Evolutionary conservation across 1,139 yeast species (phyloP).

Genomic region (Debaryomyces udenii): DNA sequence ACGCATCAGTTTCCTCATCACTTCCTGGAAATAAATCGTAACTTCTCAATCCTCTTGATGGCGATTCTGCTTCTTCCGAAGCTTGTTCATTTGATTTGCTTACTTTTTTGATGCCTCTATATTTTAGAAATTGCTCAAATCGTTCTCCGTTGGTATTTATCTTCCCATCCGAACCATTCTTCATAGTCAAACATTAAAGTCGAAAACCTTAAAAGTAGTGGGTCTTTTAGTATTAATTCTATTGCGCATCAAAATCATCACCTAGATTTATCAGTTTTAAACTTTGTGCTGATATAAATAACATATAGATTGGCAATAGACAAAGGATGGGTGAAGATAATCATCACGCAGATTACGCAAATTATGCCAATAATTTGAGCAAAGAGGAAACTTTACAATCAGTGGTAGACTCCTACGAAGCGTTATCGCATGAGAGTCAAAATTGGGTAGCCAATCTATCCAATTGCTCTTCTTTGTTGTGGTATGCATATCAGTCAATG

Average conservation of each 20-base stretch:
- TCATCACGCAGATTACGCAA: constrained; percentile 69
- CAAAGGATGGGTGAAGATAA: constrained; percentile 17
- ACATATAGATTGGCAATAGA: constrained; percentile 8
- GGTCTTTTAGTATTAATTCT: no score
- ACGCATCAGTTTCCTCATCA: constrained; percentile 10
- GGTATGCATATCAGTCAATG: constrained; percentile 82
- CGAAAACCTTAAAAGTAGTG: no score
- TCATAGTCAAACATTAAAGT: neutral
- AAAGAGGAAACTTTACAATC: constrained; percentile 63
- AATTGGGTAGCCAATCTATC: constrained; percentile 92
- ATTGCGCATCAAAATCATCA: no score
- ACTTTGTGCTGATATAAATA: no score
- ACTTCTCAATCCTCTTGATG: constrained; percentile 9
- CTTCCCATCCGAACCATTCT: constrained; percentile 11
- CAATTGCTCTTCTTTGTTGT: constrained; percentile 80
- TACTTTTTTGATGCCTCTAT: constrained; percentile 18
- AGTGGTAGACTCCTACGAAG: constrained; percentile 63
- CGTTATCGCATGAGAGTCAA: constrained; percentile 60
- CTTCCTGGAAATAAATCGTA: constrained; percentile 10
- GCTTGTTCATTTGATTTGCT: constrained; percentile 7
- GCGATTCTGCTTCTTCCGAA: constrained; percentile 1
- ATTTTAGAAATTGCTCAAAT: constrained; percentile 16
- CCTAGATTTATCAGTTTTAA: no score
- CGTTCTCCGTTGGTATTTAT: constrained; percentile 4
- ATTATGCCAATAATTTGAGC: constrained; percentile 37